Conservation (phyloP, 495 filamentous ascomycete genomes). For the Penicillium malachiteum region DNA sequence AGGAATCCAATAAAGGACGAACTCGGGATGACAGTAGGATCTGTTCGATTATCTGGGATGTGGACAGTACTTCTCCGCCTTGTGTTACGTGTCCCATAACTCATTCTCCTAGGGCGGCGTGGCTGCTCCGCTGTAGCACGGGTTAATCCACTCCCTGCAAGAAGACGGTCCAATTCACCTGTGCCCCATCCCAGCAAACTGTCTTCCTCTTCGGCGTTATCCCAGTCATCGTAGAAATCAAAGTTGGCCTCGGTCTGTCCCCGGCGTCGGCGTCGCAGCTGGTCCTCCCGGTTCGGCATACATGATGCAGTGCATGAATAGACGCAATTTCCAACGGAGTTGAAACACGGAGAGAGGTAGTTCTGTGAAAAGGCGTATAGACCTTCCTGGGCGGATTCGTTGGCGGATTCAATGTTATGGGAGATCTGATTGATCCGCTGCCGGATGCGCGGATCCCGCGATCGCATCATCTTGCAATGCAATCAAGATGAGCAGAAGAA, state of each 20-base stretch:
- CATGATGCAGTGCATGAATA: slow-evolving; percentile 70
- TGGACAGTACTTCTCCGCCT: slow-evolving; percentile 65
- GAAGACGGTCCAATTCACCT: slow-evolving; percentile 83
- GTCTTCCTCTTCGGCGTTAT: slow-evolving; percentile 66
- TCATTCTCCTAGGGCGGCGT: slow-evolving; percentile 76
- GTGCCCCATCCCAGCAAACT: slow-evolving; percentile 71
- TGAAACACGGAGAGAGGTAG: slow-evolving; percentile 81
- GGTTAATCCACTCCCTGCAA: slow-evolving; percentile 69
- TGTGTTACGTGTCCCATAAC: slow-evolving; percentile 70
- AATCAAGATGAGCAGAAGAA: not conserved
- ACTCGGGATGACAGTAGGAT: slow-evolving; percentile 88
- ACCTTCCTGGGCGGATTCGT: slow-evolving; percentile 82
- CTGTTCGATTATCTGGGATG: slow-evolving; percentile 57
- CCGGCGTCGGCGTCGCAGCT: slow-evolving; percentile 63
- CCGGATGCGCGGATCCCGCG: slow-evolving; percentile 88
- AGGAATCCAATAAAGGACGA: slow-evolving; percentile 85
- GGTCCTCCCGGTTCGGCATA: slow-evolving; percentile 71
- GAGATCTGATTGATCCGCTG: slow-evolving; percentile 92
- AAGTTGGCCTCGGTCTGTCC: slow-evolving; percentile 79
- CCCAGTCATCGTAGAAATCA: slow-evolving; percentile 99
- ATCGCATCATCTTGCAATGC: slow-evolving; percentile 51
- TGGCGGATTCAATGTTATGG: slow-evolving; percentile 87
- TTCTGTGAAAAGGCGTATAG: slow-evolving; percentile 85
- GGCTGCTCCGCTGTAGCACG: slow-evolving; percentile 60
- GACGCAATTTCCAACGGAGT: slow-evolving; percentile 62